Evolutionary conservation across 768 basidiomycete genomes (phyloP).

Genomic region (Phallus indusiatus): DNA sequence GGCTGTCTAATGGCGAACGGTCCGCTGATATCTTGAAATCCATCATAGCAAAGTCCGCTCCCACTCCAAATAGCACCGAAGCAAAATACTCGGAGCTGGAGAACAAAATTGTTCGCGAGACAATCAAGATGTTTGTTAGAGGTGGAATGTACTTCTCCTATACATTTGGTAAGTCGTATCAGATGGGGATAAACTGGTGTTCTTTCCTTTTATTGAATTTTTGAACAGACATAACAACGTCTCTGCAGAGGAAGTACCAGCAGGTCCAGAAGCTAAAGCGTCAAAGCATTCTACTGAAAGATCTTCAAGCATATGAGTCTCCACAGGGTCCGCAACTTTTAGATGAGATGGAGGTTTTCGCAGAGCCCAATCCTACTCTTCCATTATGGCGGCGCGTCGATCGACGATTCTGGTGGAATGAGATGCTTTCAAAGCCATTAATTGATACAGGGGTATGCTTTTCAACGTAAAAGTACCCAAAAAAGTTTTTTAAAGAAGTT

Average conservation of each 20-base stretch:
- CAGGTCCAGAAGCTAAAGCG: slow-evolving; percentile 46
- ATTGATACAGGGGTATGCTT: slow-evolving; percentile 72
- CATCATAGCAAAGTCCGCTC: slow-evolving; percentile 52
- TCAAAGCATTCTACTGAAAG: slow-evolving; percentile 49
- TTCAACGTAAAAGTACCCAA: background rate
- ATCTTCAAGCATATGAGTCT: slow-evolving; percentile 42
- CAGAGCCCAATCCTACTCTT: slow-evolving; percentile 66
- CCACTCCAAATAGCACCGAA: slow-evolving; percentile 50
- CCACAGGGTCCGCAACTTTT: slow-evolving; percentile 15
- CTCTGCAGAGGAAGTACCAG: slow-evolving; percentile 72
- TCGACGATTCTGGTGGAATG: slow-evolving; percentile 94
- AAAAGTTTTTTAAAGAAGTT: background rate
- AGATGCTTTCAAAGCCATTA: slow-evolving; percentile 75
- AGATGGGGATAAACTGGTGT: background rate
- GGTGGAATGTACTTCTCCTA: slow-evolving; percentile 90
- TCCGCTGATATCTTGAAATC: slow-evolving; percentile 45
- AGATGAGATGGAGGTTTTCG: slow-evolving; percentile 40
- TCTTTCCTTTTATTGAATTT: background rate
- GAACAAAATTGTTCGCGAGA: slow-evolving; percentile 72
- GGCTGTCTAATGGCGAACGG: slow-evolving; percentile 26
- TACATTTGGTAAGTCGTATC: slow-evolving; percentile 54
- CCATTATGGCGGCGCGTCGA: slow-evolving; percentile 92
- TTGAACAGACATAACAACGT: slow-evolving; percentile 64
- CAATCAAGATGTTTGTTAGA: slow-evolving; percentile 64
- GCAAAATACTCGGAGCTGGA: slow-evolving; percentile 72